Conservation (phyloP, 2,329 filamentous ascomycete species). For the Beauveria sp. region DNA sequence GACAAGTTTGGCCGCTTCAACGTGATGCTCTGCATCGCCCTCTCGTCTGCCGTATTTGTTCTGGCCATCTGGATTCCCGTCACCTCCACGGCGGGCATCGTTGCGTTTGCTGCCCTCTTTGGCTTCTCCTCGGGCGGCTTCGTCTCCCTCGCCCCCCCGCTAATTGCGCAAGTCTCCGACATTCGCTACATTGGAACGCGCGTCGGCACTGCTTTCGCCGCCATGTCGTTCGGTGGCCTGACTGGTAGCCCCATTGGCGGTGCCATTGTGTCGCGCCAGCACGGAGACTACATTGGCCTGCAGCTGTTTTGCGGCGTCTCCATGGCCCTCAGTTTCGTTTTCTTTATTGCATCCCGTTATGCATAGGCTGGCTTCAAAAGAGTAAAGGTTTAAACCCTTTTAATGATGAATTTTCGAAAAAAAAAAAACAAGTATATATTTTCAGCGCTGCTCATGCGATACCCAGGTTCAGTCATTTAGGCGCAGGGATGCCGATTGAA, state of each 20-base stretch:
- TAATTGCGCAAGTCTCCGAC: conserved; percentile 64
- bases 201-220: conserved; percentile 55
- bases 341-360: conserved; percentile 25
- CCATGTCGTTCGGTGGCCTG: conserved; percentile 56
- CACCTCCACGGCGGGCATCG: conserved; percentile 46
- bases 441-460: not conserved
- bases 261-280: conserved; percentile 44
- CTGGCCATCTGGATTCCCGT: conserved; percentile 43
- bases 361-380: conserved; percentile 26
- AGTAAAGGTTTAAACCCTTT: not conserved
- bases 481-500: not conserved
- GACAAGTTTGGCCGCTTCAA: conserved; percentile 40
- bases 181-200: conserved; percentile 62
- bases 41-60: conserved; percentile 38
- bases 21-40: conserved; percentile 43
- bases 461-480: not conserved
- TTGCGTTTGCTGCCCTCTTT: conserved; percentile 60
- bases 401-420: not conserved
- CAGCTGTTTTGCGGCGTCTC: conserved; percentile 59
- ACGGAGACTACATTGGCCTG: conserved; percentile 49
- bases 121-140: conserved; percentile 63
- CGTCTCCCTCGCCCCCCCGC: conserved; percentile 53
- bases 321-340: conserved; percentile 24
- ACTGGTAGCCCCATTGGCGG: conserved; percentile 62
- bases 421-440: not conserved